Percentiles rank a stretch among this genome's conserved stretches.
Evolutionary conservation across 805 yeast species (phyloP).

Genomic region (Yarrowia sp.): DNA sequence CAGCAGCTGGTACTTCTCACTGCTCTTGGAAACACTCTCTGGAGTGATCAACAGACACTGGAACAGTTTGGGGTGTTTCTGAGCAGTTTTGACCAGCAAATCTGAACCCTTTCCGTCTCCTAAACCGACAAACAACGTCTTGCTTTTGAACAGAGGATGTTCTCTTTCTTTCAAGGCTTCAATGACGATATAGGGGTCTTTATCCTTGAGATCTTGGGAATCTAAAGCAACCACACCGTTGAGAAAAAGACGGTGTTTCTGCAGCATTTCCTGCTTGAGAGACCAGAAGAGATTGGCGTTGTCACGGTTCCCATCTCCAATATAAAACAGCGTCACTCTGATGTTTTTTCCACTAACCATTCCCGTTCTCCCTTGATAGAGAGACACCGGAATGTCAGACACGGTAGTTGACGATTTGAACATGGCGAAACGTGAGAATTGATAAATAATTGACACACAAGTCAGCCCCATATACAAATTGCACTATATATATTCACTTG

Average conservation of each 20-base stretch:
- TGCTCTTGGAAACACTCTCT: neutral
- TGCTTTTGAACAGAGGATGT: conserved; percentile 9
- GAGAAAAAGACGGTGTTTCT: conserved; percentile 2
- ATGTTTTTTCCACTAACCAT: conserved; percentile 23
- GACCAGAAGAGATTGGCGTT: conserved; percentile 3
- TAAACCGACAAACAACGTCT: conserved; percentile 14
- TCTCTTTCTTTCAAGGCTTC: neutral
- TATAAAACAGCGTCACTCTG: conserved; percentile 15
- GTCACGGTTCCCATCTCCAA: conserved; percentile 7
- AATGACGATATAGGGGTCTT: conserved; percentile 2
- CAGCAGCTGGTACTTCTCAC: conserved; percentile 11
- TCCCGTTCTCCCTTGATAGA: conserved; percentile 13
- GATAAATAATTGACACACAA: neutral
- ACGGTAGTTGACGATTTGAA: conserved; percentile 12
- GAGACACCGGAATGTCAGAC: conserved; percentile 1
- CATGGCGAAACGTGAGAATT: neutral
- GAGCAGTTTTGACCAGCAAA: conserved; percentile 4
- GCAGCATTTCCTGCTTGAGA: conserved; percentile 4
- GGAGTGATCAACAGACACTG: conserved; percentile 17
- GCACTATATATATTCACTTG: neutral
- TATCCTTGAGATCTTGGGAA: neutral
- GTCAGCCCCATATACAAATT: too few species aligned
- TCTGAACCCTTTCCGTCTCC: conserved; percentile 9
- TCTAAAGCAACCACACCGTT: conserved; percentile 29
- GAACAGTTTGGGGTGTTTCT: conserved; percentile 20